Evolutionary conservation across 129 eudicot species (phyloP), one percentile per base, ranked within the genome.

Genomic region (Flaveria trinervia): DNA sequence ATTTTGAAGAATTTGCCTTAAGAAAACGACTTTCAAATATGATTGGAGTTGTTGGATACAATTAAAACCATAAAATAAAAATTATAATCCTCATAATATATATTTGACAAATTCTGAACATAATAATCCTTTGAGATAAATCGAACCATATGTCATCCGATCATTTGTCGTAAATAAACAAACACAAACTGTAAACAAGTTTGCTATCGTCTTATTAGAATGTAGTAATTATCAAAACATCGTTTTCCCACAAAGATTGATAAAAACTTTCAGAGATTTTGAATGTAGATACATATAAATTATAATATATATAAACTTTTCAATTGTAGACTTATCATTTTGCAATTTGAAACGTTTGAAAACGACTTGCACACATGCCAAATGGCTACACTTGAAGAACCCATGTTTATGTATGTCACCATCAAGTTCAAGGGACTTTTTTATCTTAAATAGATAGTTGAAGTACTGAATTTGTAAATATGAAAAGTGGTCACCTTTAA

Each of bases 281-380:
- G 28, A 59, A 43, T 46, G 33, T 5, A 71, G 20, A 64, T 16
- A 2, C 9, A 36, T 17, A 26, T 48, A 4, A 43, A 7, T 20
- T 20, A 20, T 20, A 20, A 20, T 20, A 12, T 8, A 54, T 36
- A 25, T 74, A 68, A 26, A 61, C 2, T 16, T 61, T 61, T 16
- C 71, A 73, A 68, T 14, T 30, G 50, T 22, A 41, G 56, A 43
- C 23, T 3, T 26, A 77, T 49, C 73, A 46, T 77, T 68, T 44
- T 44, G 36, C 67, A 50, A 3, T 36, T 64, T 51, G 30, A 36
- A 51, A 33, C 33, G 3, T 22, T 11, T 72, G 68, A 79, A 16
- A 20, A 71, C 39, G 83, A 66, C 73, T 41, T 80, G 45, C 25
- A 65, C 44, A 44, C 80, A 59, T 66, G 75, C 80, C 84, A 80